Evolutionary conservation across 345 rosid genomes (phyloP), one percentile per base, ranked within the genome.

Genomic region (Lenwebbia sp.): DNA sequence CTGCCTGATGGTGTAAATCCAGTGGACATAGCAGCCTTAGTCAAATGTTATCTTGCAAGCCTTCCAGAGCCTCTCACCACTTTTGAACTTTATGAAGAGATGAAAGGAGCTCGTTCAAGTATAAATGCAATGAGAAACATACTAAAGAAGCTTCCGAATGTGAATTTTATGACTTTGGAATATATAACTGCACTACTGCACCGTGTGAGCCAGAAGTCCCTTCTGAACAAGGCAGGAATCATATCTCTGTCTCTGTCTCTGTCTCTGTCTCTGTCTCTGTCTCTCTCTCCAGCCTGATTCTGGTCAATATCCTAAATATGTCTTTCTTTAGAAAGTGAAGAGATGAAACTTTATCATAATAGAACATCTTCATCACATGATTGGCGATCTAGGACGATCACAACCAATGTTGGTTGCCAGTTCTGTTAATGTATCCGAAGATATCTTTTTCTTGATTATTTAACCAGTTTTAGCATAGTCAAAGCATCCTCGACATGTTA

Each of bases 1-100:
- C 88, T 96, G 87, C 98, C 97, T 10, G 99, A 96, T 88, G 95
- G 96, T 41, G 70, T 93, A 85, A 94, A 90, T 89, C 93, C 98
- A 82, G 60, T 92, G 89, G 96, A 94, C 87, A 94, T 94, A 28
- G 98, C 99, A 28, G 94, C 93, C 83, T 92, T 97, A 30, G 84
- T 89, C 87, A 97, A 97, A 87, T 97, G 90, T 88, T 97, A 95
- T 89, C 95, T 97, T 65, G 96, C 98, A 28, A 97, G 99, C 90
- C 98, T 97, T 92, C 98, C 98, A 3, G 94, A 91, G 87, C 98
- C 99, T 28, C 90, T 97, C 78, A 93, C 95, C 70, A 95, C 98
- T 40, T 94, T 93, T 89, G 96, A 94, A 89, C 96, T 94, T 85
- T 94, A 97, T 57, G 90, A 92, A 60, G 97, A 94, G 87, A 92